phyloP scores from a whole-genome alignment of 768 basidiomycete genomes.

The Cyclocybe aegerita region DNA sequence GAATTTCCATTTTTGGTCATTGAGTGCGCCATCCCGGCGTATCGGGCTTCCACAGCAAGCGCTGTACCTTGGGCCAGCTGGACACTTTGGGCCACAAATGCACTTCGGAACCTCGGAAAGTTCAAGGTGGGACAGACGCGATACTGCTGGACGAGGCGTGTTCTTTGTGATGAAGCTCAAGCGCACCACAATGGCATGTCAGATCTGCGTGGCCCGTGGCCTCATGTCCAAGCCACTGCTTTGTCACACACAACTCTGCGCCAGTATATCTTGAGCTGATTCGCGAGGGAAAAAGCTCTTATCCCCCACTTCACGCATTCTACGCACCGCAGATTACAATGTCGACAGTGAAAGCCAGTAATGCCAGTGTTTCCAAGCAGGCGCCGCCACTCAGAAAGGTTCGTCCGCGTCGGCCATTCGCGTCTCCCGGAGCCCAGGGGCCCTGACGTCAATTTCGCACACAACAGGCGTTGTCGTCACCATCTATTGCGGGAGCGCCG shows the following conservation, averaged over 20 bases:
- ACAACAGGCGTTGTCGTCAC: slow-evolving; percentile 23
- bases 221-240: slow-evolving; percentile 9
- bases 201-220: slow-evolving; percentile 8
- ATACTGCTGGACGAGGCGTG: slow-evolving; percentile 10
- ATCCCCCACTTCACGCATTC: not conserved
- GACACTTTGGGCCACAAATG: too few relatives aligned
- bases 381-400: slow-evolving; percentile 22
- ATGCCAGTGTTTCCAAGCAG: not conserved
- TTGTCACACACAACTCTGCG: not conserved
- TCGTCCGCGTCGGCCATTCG: not conserved
- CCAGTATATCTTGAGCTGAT: not conserved
- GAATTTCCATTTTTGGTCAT: not conserved
- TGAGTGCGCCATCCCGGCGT: not conserved
- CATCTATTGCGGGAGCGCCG: slow-evolving; percentile 10
- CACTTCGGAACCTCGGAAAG: not conserved
- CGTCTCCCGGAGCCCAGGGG: not conserved
- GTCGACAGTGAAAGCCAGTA: not conserved
- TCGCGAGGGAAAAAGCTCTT: slow-evolving; percentile 3
- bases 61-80: not conserved
- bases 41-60: too few relatives aligned
- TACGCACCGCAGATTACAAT: not conserved
- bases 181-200: slow-evolving; percentile 6
- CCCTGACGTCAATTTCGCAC: slow-evolving; percentile 1
- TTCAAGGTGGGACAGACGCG: not conserved
- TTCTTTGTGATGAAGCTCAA: slow-evolving; percentile 14